Percentiles rank a stretch among this genome's conserved stretches.
phyloP scores from a whole-genome alignment of 129 eudicot species.

The Helichrysum umbraculigerum region DNA sequence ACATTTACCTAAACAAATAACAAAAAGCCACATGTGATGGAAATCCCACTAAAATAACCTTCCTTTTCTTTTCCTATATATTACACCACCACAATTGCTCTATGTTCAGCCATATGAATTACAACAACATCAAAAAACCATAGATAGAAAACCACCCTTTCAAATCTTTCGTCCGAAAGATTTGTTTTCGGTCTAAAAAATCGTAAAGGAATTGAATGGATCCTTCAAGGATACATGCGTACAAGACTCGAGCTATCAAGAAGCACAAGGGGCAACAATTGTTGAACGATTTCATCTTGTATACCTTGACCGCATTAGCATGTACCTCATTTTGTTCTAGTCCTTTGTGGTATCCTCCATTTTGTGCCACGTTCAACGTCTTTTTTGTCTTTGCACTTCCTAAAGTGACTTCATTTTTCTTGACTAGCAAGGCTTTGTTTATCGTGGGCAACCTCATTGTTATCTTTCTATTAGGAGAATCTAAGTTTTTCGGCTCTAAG shows the following conservation, averaged over 20 bases:
- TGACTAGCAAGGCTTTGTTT: conserved; percentile 53
- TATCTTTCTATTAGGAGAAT: conserved; percentile 58
- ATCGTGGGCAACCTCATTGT: conserved; percentile 60
- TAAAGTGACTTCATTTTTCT: conserved; percentile 40
- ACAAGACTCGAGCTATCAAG: conserved; percentile 37
- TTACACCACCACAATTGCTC: conserved; percentile 37
- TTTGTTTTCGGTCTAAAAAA: conserved; percentile 4
- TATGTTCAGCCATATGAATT: conserved; percentile 38
- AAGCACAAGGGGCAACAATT: conserved; percentile 50
- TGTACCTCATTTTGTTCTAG: conserved; percentile 54
- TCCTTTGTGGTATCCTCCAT: conserved; percentile 63
- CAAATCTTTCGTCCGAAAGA: conserved; percentile 30
- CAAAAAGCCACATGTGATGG: conserved; percentile 36
- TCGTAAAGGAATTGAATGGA: conserved; percentile 43
- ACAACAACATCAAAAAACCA: conserved; percentile 11
- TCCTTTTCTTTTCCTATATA: conserved; percentile 40
- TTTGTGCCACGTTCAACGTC: conserved; percentile 43
- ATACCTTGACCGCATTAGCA: conserved; percentile 45
- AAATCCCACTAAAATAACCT: conserved; percentile 30
- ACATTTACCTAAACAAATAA: conserved; percentile 33
- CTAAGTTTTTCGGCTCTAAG: conserved; percentile 30
- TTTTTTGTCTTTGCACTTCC: conserved; percentile 49
- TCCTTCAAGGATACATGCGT: conserved; percentile 33
- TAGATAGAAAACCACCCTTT: background rate
- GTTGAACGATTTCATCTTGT: conserved; percentile 42